These are phyloP conservation scores for Panaeolus cyanescens DNA, from an alignment of 768 basidiomycete genomes.

Conservation along the genomic window DNA sequence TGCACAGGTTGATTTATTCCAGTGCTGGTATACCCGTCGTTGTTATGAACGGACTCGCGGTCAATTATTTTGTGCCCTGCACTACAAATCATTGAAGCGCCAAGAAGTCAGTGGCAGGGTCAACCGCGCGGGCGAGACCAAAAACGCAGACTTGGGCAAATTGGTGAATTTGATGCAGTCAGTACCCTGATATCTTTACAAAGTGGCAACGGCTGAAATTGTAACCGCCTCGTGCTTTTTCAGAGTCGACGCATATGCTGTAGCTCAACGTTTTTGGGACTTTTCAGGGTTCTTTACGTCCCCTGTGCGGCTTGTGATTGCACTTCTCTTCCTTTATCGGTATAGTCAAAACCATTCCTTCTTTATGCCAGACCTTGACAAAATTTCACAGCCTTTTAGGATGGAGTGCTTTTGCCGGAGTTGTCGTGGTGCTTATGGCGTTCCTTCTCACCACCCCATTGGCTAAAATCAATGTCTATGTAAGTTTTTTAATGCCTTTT, in stretches of 20 bases:
- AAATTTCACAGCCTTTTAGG: slow-evolving; percentile 58
- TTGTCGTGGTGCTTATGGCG: slow-evolving; percentile 61
- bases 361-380: slow-evolving; percentile 5
- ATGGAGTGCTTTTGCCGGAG: slow-evolving; percentile 76
- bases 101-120: slow-evolving; percentile 56
- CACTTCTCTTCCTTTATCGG: slow-evolving; percentile 73
- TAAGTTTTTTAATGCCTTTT: slow-evolving; percentile 31
- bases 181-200: slow-evolving; percentile 21
- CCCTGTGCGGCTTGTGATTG: slow-evolving; percentile 65
- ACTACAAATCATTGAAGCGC: slow-evolving; percentile 67
- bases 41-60: slow-evolving; percentile 75
- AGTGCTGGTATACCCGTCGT: slow-evolving; percentile 66
- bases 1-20: slow-evolving; percentile 64
- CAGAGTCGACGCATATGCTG: slow-evolving; percentile 72
- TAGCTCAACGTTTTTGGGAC: slow-evolving; percentile 74
- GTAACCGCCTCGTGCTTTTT: background rate
- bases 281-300: slow-evolving; percentile 65
- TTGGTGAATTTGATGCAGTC: slow-evolving; percentile 79
- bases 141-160: slow-evolving; percentile 63
- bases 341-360: slow-evolving; percentile 22
- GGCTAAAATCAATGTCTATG: slow-evolving; percentile 64
- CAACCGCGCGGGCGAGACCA: slow-evolving; percentile 36
- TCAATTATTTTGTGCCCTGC: slow-evolving; percentile 68
- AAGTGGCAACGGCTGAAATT: slow-evolving; percentile 1
- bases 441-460: slow-evolving; percentile 69